Base-by-base conservation (phyloP, 2,329 filamentous ascomycete genomes). In the Fusarium protoensiforme region DNA sequence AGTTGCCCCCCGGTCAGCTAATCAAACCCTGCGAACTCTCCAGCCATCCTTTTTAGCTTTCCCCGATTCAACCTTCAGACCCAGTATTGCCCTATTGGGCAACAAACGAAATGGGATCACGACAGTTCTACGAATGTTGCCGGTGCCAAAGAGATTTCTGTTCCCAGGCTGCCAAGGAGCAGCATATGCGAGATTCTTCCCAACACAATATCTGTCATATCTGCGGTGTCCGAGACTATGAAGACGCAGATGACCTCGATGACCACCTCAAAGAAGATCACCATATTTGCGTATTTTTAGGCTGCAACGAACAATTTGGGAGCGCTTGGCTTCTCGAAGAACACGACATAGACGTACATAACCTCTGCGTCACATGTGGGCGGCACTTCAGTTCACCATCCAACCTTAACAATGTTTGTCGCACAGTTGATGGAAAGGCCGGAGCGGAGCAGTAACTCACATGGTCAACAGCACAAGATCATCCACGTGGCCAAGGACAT, bases 391-490 rank as follows among this genome's bases (percentile, higher is more conserved):
- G 1, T 10, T 71, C 62, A 2, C 36, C 27, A 1, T 76, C 69
- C 0, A 73, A 77, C 57, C 53, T 73, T 1, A 16, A 68, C 2
- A 64, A 75, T 51, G 46, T 51, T 51, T 29, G 46, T 51, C 20
- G 71, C 73, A 10, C 6, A 71, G 72, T 14, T 8, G 31, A 35
- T 35, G 31, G n/a, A 6, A 9, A 22, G 13, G 29, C 29, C 9
- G 20, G 13, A 16, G 31, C 8, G 20, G 13, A 16, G 31, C 8
- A 10, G 31, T 14, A 56, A 22, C 51, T 56, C 51, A 16, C 51
- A 33, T 16, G n/a, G n/a, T 36, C 13, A 24, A 4, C 31, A 79
- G 78, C 78, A 78, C 38, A 43, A 36, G 14, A 65, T 69, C 16
- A 16, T n/a, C 1, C 78, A 79, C 7, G 29, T 41, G 2, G 20